These are phyloP conservation scores for Datura wrightii DNA, from an alignment of 257 asterid species.

Conservation along the genomic window DNA sequence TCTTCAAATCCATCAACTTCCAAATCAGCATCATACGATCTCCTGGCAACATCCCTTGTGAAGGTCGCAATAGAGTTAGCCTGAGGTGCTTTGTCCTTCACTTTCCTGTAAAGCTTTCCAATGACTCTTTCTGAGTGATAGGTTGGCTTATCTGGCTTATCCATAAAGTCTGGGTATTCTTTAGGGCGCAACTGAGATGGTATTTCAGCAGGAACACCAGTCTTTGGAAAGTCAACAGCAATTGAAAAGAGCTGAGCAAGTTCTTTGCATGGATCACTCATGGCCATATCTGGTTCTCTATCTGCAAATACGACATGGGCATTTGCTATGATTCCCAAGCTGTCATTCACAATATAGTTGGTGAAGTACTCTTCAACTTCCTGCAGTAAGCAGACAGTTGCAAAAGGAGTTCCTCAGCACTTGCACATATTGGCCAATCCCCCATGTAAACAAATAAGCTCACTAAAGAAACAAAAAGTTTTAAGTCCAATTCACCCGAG, in stretches of 20 bases:
- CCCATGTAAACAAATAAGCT: not conserved
- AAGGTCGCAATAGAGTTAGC: conserved; percentile 45
- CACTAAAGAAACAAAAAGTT: too few relatives aligned
- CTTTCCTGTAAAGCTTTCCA: conserved; percentile 80
- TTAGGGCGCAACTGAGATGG: conserved; percentile 72
- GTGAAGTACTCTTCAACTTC: conserved; percentile 85
- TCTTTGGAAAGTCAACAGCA: conserved; percentile 92
- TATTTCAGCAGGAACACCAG: conserved; percentile 88
- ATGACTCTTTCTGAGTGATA: conserved; percentile 62
- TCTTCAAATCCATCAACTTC: conserved; percentile 69
- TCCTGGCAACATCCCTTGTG: conserved; percentile 63
- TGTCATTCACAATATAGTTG: conserved; percentile 82
- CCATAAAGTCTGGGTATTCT: conserved; percentile 95
- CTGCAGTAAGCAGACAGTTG: conserved; percentile 46
- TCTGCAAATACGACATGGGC: conserved; percentile 89
- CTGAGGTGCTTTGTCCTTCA: conserved; percentile 60
- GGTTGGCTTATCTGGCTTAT: conserved; percentile 65
- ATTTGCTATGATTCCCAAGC: conserved; percentile 74
- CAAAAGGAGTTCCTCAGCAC: not conserved
- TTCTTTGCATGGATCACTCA: conserved; percentile 58
- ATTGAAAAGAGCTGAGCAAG: conserved; percentile 69
- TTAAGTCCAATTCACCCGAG: too few relatives aligned
- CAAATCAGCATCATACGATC: conserved; percentile 65
- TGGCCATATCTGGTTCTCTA: conserved; percentile 58
- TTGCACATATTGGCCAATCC: not conserved